Base-by-base conservation (phyloP, 495 filamentous ascomycete genomes). In the Talaromyces thailandensis region DNA sequence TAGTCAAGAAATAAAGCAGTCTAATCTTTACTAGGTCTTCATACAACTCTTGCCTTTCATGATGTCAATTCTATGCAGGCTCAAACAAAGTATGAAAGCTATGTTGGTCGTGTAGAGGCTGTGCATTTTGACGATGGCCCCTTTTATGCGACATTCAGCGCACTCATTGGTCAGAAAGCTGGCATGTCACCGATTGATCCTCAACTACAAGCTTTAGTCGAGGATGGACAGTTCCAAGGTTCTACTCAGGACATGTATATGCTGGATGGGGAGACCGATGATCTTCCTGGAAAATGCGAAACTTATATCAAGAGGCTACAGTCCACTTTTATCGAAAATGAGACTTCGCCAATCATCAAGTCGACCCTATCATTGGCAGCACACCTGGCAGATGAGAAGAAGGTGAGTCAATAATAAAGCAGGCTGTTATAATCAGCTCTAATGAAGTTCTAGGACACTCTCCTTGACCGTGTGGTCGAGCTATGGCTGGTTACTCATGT, bases 401-500 rank as follows among this genome's bases (percentile, higher is more conserved):
- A 86, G 69, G 78, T 80, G 66, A 29, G 67, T 52, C 21, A 23
- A 51, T 35, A 7, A 6, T 35, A 14, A 25, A 24, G 6, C 35
- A 8, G 4, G 16, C 28, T 62, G 23, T 11, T 14, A 56, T 31
- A 11, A 5, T 31, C 23, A 35, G 7, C n/a, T 12, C 48, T 62
- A 25, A 63, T 24, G 32, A 45, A 24, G 28, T n/a, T 23, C 11
- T 58, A 83, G 75, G 85, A 91, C 65, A 72, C 76, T 26, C 74
- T 93, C 6, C 76, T 93, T 14, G 80, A 82, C 58, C 81, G 84
- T 37, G 85, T 83, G 1, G 74, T 93, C 6, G 87, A 93, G 68
- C 78, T 95, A 3, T 95, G 89, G 89, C 82, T 85, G 24, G 80
- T 84, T 6, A 91, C 89, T 1, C 85, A 89, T 64, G 83, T 93